Conservation (phyloP, 2,329 filamentous ascomycete species). For the Exophiala oligosperma region DNA sequence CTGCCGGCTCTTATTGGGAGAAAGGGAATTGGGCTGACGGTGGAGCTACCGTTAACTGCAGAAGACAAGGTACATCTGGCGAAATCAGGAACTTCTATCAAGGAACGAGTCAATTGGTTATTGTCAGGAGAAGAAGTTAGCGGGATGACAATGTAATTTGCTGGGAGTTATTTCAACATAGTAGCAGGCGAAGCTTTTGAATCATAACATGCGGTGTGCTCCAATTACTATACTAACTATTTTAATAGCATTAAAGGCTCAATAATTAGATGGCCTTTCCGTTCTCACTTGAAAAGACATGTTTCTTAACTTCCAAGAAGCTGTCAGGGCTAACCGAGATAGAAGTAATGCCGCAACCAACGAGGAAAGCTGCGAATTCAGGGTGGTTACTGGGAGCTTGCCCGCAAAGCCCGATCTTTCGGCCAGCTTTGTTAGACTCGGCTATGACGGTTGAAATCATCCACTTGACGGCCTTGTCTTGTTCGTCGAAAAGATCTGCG, state of each 20-base stretch:
- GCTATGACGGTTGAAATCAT: constrained; percentile 39
- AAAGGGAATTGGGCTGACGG: constrained; percentile 43
- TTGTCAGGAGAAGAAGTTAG: neutral
- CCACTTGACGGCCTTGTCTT: constrained; percentile 42
- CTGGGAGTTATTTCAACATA: too few relatives aligned
- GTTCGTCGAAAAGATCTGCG: constrained; percentile 41
- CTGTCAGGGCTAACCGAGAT: constrained; percentile 44
- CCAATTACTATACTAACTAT: neutral
- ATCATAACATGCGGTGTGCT: neutral
- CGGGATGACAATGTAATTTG: neutral
- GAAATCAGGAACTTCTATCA: constrained; percentile 1
- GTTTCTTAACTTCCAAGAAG: constrained; percentile 38
- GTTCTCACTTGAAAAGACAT: constrained; percentile 30
- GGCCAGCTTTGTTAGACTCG: constrained; percentile 32
- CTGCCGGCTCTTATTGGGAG: constrained; percentile 51
- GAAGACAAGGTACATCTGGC: constrained; percentile 17
- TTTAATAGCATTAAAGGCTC: too few relatives aligned
- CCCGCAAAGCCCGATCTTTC: constrained; percentile 43
- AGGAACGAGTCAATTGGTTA: neutral
- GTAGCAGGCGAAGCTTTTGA: neutral
- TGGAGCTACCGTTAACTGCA: constrained; percentile 18
- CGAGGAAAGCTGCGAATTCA: constrained; percentile 39
- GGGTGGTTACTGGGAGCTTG: constrained; percentile 44
- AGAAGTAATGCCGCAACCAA: constrained; percentile 39
- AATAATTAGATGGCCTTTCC: neutral